A percentile compares a stretch with the other conserved stretches of the same genome.
These are phyloP conservation scores for Rhizodiscina lignyota DNA, from an alignment of 495 filamentous ascomycete genomes.

Conservation along the genomic window DNA sequence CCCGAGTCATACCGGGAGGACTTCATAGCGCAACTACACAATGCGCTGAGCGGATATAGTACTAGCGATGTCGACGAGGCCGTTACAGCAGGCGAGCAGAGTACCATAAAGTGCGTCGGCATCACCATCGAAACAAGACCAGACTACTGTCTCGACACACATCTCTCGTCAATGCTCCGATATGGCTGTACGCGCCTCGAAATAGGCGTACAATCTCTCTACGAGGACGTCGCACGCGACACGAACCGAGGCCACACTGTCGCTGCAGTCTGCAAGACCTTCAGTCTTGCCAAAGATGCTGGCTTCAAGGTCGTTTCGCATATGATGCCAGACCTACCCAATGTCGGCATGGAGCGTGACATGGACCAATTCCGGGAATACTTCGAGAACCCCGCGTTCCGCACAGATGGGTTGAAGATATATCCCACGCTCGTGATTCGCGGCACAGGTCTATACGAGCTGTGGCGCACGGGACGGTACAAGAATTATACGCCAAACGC, in stretches of 20 bases:
- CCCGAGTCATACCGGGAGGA: conserved; percentile 73
- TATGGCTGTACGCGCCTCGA: conserved; percentile 94
- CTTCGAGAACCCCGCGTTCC: conserved; percentile 90
- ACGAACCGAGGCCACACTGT: conserved; percentile 97
- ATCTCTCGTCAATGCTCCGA: conserved; percentile 83
- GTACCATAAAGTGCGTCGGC: conserved; percentile 88
- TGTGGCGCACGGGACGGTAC: conserved; percentile 93
- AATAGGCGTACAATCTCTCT: conserved; percentile 88
- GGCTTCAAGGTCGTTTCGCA: conserved; percentile 98
- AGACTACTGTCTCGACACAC: conserved; percentile 86
- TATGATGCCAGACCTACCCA: conserved; percentile 98
- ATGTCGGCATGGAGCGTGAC: conserved; percentile 96
- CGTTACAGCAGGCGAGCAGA: conserved; percentile 81
- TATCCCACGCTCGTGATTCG: conserved; percentile 97
- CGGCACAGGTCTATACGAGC: conserved; percentile 88
- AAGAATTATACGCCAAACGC: conserved; percentile 98
- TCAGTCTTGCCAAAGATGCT: conserved; percentile 86
- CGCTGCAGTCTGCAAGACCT: conserved; percentile 83
- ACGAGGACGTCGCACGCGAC: conserved; percentile 96
- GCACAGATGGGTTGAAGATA: conserved; percentile 96
- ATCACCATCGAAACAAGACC: conserved; percentile 97
- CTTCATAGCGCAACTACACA: conserved; percentile 92
- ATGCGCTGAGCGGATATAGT: conserved; percentile 85
- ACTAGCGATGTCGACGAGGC: conserved; percentile 88
- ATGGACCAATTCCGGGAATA: conserved; percentile 94